Conservation (phyloP, 306 rosid genomes). For the Vicia sativa region DNA sequence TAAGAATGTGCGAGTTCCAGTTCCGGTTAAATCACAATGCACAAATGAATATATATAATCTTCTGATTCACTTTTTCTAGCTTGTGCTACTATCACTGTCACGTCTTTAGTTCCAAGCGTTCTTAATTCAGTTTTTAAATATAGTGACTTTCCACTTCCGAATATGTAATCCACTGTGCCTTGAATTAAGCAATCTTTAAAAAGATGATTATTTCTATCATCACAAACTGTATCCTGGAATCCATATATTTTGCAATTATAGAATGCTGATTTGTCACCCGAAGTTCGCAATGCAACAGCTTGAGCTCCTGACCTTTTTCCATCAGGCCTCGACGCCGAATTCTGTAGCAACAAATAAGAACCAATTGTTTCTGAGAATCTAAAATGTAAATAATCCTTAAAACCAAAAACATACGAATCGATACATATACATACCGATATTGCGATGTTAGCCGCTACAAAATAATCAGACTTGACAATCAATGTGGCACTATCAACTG, state of each 20-base stretch:
- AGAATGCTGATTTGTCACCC: slow-evolving; percentile 36
- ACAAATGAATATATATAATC: slow-evolving; percentile 51
- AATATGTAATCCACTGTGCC: slow-evolving; percentile 26
- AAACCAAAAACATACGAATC: slow-evolving; percentile 6
- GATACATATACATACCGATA: slow-evolving; percentile 31
- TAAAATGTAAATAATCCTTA: not conserved
- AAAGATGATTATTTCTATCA: slow-evolving; percentile 17
- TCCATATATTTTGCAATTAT: not conserved
- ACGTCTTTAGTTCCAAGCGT: not conserved
- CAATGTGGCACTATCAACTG: slow-evolving; percentile 56
- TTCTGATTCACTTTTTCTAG: slow-evolving; percentile 31
- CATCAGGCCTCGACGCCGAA: slow-evolving; percentile 16
- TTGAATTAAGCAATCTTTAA: slow-evolving; percentile 30
- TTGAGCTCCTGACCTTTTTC: slow-evolving; percentile 1
- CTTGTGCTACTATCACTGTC: slow-evolving; percentile 49
- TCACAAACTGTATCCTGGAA: slow-evolving; percentile 33
- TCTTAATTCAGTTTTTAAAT: slow-evolving; percentile 4
- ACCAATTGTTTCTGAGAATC: no score
- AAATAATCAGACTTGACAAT: slow-evolving; percentile 15
- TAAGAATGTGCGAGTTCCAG: slow-evolving; percentile 38
- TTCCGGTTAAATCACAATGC: slow-evolving; percentile 53
- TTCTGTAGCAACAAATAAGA: slow-evolving; percentile 9
- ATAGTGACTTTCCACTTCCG: slow-evolving; percentile 30
- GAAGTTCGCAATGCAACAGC: slow-evolving; percentile 29
- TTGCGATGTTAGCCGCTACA: not conserved